phyloP scores from a whole-genome alignment of 495 filamentous ascomycete species.

The Penicillium canescens region DNA sequence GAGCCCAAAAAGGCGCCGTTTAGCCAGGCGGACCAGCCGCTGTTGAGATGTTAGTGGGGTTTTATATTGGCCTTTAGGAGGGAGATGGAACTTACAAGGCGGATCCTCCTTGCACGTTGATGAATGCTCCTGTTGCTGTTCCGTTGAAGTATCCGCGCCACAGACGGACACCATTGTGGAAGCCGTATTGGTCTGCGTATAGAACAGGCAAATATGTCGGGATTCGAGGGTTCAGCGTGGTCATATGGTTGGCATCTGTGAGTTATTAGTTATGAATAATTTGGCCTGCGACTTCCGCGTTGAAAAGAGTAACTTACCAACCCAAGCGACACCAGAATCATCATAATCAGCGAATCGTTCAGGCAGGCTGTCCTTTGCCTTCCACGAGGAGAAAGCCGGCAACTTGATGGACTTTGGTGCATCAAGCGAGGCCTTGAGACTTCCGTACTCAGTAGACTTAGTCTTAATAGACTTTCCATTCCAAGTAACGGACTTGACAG shows the following conservation, averaged over 20 bases:
- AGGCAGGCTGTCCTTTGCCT: constrained; percentile 65
- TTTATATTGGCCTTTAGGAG: not conserved
- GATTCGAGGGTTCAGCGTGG: constrained; percentile 59
- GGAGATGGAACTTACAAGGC: constrained; percentile 45
- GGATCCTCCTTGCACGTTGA: constrained; percentile 59
- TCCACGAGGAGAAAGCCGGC: constrained; percentile 62
- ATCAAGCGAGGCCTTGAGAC: constrained; percentile 47
- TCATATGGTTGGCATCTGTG: constrained; percentile 51
- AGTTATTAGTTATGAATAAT: constrained; percentile 26
- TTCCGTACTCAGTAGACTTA: constrained; percentile 43
- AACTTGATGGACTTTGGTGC: constrained; percentile 46
- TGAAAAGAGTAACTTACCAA: constrained; percentile 29
- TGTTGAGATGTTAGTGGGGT: constrained; percentile 5
- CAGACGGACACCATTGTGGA: constrained; percentile 64
- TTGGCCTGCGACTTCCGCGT: not conserved
- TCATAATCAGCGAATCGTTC: constrained; percentile 62
- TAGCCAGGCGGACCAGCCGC: constrained; percentile 57
- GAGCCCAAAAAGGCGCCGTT: constrained; percentile 56
- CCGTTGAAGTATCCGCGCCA: constrained; percentile 68
- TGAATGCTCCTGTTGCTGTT: constrained; percentile 56
- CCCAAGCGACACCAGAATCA: constrained; percentile 60
- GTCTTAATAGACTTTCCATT: constrained; percentile 50
- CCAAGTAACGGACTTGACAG: constrained; percentile 50
- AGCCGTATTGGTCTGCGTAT: constrained; percentile 73
- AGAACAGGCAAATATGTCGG: constrained; percentile 55